phyloP scores from a whole-genome alignment of 768 basidiomycete species.

The Lentinula detonsa region DNA sequence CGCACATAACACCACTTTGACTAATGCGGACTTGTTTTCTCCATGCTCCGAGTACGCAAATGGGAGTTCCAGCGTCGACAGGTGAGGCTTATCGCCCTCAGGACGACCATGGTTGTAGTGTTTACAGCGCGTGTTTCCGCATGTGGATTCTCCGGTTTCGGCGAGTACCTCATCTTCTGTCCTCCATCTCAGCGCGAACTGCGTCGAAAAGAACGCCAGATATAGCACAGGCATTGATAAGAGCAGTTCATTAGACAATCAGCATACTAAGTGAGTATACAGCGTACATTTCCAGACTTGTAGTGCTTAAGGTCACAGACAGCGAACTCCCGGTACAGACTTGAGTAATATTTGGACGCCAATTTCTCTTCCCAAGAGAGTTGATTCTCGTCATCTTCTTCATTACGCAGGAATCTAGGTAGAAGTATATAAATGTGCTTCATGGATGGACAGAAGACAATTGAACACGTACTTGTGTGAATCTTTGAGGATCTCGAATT shows the following conservation, averaged over 20 bases:
- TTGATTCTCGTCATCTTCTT: conserved; percentile 36
- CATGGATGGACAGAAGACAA: neutral
- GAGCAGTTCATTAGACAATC: neutral
- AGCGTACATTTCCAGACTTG: conserved; percentile 79
- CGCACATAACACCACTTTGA: conserved; percentile 84
- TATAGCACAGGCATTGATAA: neutral
- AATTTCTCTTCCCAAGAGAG: conserved; percentile 79
- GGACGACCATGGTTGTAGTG: conserved; percentile 36
- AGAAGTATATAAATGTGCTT: neutral
- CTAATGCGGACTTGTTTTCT: conserved; percentile 70
- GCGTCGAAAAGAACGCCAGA: neutral
- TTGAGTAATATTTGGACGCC: conserved; percentile 84
- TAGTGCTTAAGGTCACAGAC: conserved; percentile 94
- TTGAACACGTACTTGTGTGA: conserved; percentile 51
- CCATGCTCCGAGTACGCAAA: conserved; percentile 85
- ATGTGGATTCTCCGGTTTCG: conserved; percentile 81
- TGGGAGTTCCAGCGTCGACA: conserved; percentile 83
- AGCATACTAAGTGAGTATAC: neutral
- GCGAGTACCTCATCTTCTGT: conserved; percentile 87
- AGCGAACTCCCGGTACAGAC: conserved; percentile 87
- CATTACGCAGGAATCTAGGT: conserved; percentile 68
- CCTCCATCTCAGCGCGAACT: conserved; percentile 93
- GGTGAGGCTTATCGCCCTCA: conserved; percentile 20
- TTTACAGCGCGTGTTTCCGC: conserved; percentile 83
- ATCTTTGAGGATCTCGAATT: conserved; percentile 73